Base-by-base conservation (phyloP, 192 early-diverging fungal genomes). In the Podila minutissima region DNA sequence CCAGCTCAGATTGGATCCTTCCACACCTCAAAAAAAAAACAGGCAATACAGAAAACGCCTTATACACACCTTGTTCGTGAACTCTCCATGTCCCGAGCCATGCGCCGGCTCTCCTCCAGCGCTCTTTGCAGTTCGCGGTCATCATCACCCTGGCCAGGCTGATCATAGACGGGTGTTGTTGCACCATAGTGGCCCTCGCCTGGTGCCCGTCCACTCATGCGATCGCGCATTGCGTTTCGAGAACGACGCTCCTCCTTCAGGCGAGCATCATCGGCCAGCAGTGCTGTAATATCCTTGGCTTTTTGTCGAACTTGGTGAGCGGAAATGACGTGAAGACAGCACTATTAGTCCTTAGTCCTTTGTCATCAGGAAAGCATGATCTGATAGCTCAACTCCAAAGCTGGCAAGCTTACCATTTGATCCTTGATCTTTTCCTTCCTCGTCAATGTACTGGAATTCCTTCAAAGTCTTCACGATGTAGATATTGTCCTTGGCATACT, bases 361-460 rank as follows among this genome's bases (percentile, higher is more conserved):
- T 11, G 15, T 29, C 29, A 29, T 29, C 29, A 29, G 29, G 29
- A 3, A 29, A 3, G 19, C 15, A 55, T 26, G 0, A 4, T 24
- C 53, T 55, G 22, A 24, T 26, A 1, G n/a, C 53, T 7, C 24
- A 0, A 55, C 53, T 24, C 19, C 17, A 53, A 22, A 20, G 1
- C 3, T 22, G 17, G 3, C 2, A 55, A 24, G 22, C 22, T 69
- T 82, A 96, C 95, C 93, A 82, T 97, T 96, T 4, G 86, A 87
- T 9, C 98, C 98, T 84, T 95, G 94, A 82, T 99, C 98, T 69
- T 88, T 90, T 41, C 95, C 95, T 59, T 92, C 86, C 28, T 99
- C 97, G 82, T 98, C 96, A 60, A 97, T 89, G 83, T 95, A 94
- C 75, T 98, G 97, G 84, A 98, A 99, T 86, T 99, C 98, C 64